Base-by-base conservation (phyloP, 169 alveolate species). In the Theileria luwenshuni region DNA sequence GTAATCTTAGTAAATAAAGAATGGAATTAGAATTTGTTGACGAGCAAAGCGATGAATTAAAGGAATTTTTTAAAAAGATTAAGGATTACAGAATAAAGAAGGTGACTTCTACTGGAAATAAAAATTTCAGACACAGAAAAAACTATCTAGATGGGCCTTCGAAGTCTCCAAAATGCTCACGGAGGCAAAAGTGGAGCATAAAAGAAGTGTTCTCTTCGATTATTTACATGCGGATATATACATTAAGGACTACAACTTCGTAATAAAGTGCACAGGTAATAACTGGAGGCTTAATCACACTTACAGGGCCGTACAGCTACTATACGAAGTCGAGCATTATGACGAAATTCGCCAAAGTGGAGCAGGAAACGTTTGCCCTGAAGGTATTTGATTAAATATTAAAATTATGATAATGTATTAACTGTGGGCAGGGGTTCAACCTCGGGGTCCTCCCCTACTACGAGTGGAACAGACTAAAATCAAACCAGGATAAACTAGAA, bases 221-320 rank as follows among this genome's bases (percentile, higher is more conserved):
- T 72, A 90, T 67, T 61, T 85, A 58, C 62, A 85, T 73, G 91
- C 90, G 13, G 92, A 90, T 61, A 83, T 90, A 19, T 73, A 71
- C 84, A 49, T 90, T 25, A 77, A 84, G 35, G 90, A 81, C 3
- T 63, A 74, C n/a, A 56, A 81, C 15, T 79, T 86, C 23, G 76
- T 79, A 15, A 76, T 90, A 21, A 76, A 65, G 79, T 90, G 94
- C 49, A 71, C 89, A 33, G 89, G 89, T 73, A 25, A 21, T 72
- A 7, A 3, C 12, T 6, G 60, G 10, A 17, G 17, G 21, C 15
- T 3, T 48, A 23, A 21, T 28, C 19, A 8, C 43, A 17, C 23
- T 1, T 13, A 27, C 74, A 84, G 93, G 93, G 1, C 94, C 94
- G 15, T 90, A 76, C 74, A 90, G 92, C 76, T 85, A 90, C 81